Evolutionary conservation across 2,329 filamentous ascomycete species (phyloP), one percentile per base, ranked within the genome.

Genomic region (Tolypocladium inflatum): DNA sequence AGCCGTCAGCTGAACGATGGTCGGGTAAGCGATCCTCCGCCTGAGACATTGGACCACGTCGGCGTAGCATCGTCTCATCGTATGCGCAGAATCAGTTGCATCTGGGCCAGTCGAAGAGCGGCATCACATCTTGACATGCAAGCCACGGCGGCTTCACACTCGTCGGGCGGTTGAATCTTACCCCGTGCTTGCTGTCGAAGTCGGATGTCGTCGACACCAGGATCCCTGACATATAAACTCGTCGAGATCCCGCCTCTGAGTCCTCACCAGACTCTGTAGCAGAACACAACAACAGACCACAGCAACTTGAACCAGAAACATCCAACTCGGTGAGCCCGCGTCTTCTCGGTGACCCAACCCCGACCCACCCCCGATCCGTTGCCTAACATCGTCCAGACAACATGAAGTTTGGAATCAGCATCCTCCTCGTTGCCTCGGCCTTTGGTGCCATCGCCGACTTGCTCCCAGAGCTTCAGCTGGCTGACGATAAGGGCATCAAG

Each of bases 401-500:
- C 5, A 59, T 59, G 58, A 54, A 54, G 53, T 48, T 59, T 37
- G 23, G 38, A 33, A 9, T 57, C 52, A 42, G 51, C 55, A 17
- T 57, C 52, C 7, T 56, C 35, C 55, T 59, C 33, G 38, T 59
- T 26, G 55, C 50, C 21, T 54, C 52, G 21, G 33, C 53, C 9
- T 21, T 42, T 23, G 35, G 33, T 8, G 41, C 48, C 39, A 53
- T 42, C 26, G 57, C 54, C 38, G 54, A 55, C 5, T 17, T 45
- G 26, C 58, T 59, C 7, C 55, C 55, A 23, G 38, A 33, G 11
- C 57, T 60, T 21, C 17, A 55, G 8, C 35, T 54, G 26, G 55
- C 59, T 19, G 30, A 57, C 21, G 57, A 57, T 10, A 19, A 60
- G n/a, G 55, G 59, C 43, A 30, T 59, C 38, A 30, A n/a, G 13